Evolutionary conservation across 75 land plant genomes (phyloP).

Genomic region (Sequoia sempervirens): DNA sequence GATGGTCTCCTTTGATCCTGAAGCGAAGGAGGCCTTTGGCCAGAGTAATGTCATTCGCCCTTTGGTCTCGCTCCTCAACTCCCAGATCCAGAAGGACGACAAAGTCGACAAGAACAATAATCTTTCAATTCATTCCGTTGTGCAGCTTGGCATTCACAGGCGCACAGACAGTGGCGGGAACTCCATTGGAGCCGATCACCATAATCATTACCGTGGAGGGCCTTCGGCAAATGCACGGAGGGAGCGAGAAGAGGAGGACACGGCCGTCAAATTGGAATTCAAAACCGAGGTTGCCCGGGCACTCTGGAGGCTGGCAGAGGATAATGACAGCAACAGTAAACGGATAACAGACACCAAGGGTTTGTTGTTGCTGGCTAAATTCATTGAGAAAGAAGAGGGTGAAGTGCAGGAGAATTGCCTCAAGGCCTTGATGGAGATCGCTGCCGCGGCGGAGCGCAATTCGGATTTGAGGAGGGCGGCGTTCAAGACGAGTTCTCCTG

Average conservation of each 20-base stretch:
- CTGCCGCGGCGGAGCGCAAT: conserved; percentile 59
- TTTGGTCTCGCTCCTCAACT: conserved; percentile 57
- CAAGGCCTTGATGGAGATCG: conserved; percentile 77
- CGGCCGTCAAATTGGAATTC: conserved; percentile 42
- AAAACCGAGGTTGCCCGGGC: conserved; percentile 45
- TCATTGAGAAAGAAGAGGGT: conserved; percentile 57
- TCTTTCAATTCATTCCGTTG: conserved; percentile 47
- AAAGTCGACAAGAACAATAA: conserved; percentile 8
- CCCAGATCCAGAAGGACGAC: conserved; percentile 36
- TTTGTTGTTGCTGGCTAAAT: conserved; percentile 65
- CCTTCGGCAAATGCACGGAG: conserved; percentile 16
- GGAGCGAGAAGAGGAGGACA: conserved; percentile 59
- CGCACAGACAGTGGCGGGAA: not conserved
- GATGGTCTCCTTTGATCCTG: conserved; percentile 36
- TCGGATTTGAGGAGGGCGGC: conserved; percentile 67
- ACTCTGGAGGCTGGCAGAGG: conserved; percentile 66
- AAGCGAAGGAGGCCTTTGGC: conserved; percentile 49
- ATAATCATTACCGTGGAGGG: conserved; percentile 8
- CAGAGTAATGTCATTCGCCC: conserved; percentile 52
- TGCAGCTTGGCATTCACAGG: conserved; percentile 27
- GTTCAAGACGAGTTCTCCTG: conserved; percentile 78
- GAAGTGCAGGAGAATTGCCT: conserved; percentile 66
- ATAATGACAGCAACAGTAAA: conserved; percentile 49
- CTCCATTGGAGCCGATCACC: not conserved
- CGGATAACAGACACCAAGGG: conserved; percentile 72